Conservation (phyloP, 1,284 basidiomycete genomes). For the Malassezia pachydermatis region DNA sequence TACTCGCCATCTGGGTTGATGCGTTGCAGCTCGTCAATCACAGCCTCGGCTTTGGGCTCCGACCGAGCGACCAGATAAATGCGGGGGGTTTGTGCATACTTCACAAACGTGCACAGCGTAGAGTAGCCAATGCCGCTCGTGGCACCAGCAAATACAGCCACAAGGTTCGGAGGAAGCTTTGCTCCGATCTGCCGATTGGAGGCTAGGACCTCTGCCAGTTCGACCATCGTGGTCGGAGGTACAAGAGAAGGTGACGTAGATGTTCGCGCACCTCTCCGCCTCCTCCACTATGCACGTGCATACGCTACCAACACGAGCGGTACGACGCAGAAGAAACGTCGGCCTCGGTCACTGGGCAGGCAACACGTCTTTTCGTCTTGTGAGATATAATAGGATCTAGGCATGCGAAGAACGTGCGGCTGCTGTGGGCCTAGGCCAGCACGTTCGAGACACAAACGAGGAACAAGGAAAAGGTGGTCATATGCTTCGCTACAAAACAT, state of each 20-base stretch:
- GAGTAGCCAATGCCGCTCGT: slow-evolving; percentile 3
- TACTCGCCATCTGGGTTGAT: slow-evolving; percentile 2
- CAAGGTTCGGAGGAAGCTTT: background rate
- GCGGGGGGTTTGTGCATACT: background rate
- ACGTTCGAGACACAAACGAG: no score
- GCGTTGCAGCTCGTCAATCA: slow-evolving; percentile 1
- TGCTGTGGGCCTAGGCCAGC: no score
- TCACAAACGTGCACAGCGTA: background rate
- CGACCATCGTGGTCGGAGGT: slow-evolving; percentile 9
- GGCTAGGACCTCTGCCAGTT: slow-evolving; percentile 6
- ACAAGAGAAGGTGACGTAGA: background rate
- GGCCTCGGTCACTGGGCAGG: no score
- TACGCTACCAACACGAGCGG: background rate
- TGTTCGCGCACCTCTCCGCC: slow-evolving; percentile 1
- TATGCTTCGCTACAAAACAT: no score
- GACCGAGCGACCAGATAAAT: slow-evolving; percentile 9
- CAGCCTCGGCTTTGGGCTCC: background rate
- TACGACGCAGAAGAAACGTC: no score
- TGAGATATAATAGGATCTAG: no score
- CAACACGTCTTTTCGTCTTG: no score
- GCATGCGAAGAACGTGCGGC: no score
- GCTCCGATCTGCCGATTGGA: slow-evolving; percentile 3
- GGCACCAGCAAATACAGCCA: slow-evolving; percentile 9
- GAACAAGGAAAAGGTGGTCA: no score
- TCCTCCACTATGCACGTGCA: background rate